Evolutionary conservation across 306 rosid species (phyloP), one percentile per base, ranked within the genome.

Genomic region (Potentilla sterilis): DNA sequence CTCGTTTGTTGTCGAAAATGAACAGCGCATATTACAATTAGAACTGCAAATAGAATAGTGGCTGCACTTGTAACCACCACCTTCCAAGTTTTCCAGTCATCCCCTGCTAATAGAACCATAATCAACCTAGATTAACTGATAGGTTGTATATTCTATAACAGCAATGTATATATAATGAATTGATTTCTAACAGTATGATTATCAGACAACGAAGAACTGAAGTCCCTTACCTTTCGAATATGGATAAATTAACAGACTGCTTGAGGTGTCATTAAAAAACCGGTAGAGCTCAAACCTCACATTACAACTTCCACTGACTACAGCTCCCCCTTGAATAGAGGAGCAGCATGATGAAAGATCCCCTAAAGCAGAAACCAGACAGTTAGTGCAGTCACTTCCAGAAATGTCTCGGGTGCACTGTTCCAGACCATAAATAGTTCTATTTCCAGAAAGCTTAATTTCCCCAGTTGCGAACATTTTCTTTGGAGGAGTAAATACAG

Each of bases 381-480:
- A 90, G n/a, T 1, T 34, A 7, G 14, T 4, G 16, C 91, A 90
- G 0, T 24, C 46, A 10, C 12, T 9, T 57, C 2, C 2, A 11
- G 84, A 22, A 2, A 88, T 76, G 74, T 88, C 92, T 82, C 82
- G 80, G 0, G 87, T 88, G 62, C 92, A 88, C 69, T 88, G 92
- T 18, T 82, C 88, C 0, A 90, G 81, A 6, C 96, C 96, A 82
- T 88, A 90, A 32, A 88, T 75, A 32, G 47, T 82, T 35, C 13
- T 44, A 15, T 48, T 65, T 69, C 59, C 65, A 4, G 80, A 71
- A 76, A 54, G 73, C 0, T 19, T 13, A 16, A 81, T 58, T 32
- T 83, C 82, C 19, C 87, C 87, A 11, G 85, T 69, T 12, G 90
- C 89, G 74, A 90, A 90, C 96, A 83, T 86, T 21, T 46, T 54